Evolutionary conservation across 169 alveolate species (phyloP), one percentile per base, ranked within the genome.

Genomic region (Plasmodium knowlesi): DNA sequence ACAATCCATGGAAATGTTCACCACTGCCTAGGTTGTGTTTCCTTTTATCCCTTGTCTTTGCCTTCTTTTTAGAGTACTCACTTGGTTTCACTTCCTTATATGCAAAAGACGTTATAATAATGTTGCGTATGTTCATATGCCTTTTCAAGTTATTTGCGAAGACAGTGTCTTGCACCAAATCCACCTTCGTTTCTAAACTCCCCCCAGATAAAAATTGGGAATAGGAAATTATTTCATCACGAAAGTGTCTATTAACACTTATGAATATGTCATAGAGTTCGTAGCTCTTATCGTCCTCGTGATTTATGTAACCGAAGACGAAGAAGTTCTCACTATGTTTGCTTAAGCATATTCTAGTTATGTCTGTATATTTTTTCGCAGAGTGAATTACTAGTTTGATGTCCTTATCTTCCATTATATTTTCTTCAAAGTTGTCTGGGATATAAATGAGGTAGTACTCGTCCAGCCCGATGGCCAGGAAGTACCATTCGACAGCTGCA

Each of bases 321-420:
- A 90, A 46, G 50, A 90, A 82, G 39, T 90, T 90, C 3, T 90
- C 95, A 73, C 73, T 90, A 32, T 81, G 28, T 28, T 90, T 90
- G 72, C 73, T 81, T n/a, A 81, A 25, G 73, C 95, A 81, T 37
- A 90, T 90, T 80, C 95, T 80, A n/a, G 95, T 90, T 90, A 90
- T 30, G 54, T 90, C 92, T 28, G 34, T 39, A 54, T 90, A 90
- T 81, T 81, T 90, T 82, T 82, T 82, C 37, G 70, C 92, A 0
- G 79, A 73, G 57, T 73, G 43, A 5, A 90, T 90, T 22, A 81
- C 37, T 12, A 90, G 53, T 25, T 81, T 81, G 43, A 82, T 50
- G 22, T 70, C 92, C 25, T 90, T 90, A n/a, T 46, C 43, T n/a
- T 90, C 95, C 3, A 71, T 90, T 54, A 90, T 81, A 28, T 90